Evolutionary conservation across 108 stramenopile genomes (phyloP).

Genomic region (Nitzschia palea): DNA sequence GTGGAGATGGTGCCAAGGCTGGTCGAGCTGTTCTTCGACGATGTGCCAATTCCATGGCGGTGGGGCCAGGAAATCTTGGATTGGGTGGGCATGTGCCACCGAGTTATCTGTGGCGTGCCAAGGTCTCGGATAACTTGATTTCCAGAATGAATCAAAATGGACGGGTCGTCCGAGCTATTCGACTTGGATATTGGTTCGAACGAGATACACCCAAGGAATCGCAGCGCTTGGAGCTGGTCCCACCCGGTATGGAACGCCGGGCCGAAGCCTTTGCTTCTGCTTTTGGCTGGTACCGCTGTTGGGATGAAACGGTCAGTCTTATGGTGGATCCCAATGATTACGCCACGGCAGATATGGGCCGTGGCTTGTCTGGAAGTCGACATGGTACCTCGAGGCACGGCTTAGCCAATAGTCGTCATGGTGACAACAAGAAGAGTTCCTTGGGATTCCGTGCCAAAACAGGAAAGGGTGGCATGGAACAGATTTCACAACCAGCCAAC

Average conservation of each 20-base stretch:
- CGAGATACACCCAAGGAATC: slow-evolving; percentile 79
- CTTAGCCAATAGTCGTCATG: slow-evolving; percentile 54
- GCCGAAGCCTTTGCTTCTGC: slow-evolving; percentile 84
- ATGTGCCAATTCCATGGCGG: slow-evolving; percentile 63
- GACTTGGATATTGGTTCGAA: slow-evolving; percentile 85
- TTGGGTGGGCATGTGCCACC: slow-evolving; percentile 82
- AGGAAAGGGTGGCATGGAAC: slow-evolving; percentile 34
- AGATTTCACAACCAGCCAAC: slow-evolving; percentile 35
- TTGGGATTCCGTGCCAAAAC: slow-evolving; percentile 74
- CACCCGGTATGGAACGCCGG: slow-evolving; percentile 72
- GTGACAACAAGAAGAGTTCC: slow-evolving; percentile 48
- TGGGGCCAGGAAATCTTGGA: slow-evolving; percentile 74
- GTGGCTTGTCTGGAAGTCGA: slow-evolving; percentile 60
- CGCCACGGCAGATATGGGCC: slow-evolving; percentile 43
- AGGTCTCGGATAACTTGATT: slow-evolving; percentile 83
- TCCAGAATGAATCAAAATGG: slow-evolving; percentile 71
- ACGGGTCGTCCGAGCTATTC: slow-evolving; percentile 69
- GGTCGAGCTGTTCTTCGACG: slow-evolving; percentile 81
- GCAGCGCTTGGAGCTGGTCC: slow-evolving; percentile 50
- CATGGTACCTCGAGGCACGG: slow-evolving; percentile 60
- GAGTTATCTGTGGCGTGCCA: slow-evolving; percentile 81
- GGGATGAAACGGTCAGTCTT: slow-evolving; percentile 63
- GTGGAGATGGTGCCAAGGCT: slow-evolving; percentile 89
- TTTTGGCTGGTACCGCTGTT: slow-evolving; percentile 92
- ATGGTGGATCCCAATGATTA: slow-evolving; percentile 65